A percentile compares a stretch with the other conserved stretches of the same genome.
phyloP scores from a whole-genome alignment of 805 yeast species.

The Lipomyces sp. region DNA sequence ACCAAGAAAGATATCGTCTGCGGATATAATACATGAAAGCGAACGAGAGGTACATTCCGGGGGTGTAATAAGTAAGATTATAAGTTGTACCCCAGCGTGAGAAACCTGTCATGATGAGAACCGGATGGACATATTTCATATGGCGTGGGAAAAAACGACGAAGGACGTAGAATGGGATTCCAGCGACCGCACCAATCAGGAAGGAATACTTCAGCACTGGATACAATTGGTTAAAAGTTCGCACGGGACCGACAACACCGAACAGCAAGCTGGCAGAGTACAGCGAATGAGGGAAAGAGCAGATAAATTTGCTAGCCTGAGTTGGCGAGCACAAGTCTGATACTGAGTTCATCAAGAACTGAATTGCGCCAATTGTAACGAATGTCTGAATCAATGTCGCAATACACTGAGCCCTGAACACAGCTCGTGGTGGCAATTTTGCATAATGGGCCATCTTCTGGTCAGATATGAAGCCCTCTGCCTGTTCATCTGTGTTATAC shows the following conservation, averaged over 20 bases:
- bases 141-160: constrained; percentile 14
- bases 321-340: constrained; percentile 46
- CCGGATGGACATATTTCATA: constrained; percentile 30
- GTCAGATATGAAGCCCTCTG: constrained; percentile 58
- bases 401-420: constrained; percentile 57
- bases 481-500: constrained; percentile 58
- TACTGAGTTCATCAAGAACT: constrained; percentile 49
- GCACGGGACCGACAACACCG: constrained; percentile 67
- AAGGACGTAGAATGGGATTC: constrained; percentile 23
- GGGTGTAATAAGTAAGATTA: constrained; percentile 32
- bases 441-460: constrained; percentile 69
- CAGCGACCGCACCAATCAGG: constrained; percentile 33
- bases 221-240: constrained; percentile 41
- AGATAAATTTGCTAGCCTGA: constrained; percentile 51
- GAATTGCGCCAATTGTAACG: constrained; percentile 54
- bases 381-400: constrained; percentile 53
- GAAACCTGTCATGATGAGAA: constrained; percentile 27
- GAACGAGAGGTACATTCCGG: constrained; percentile 32
- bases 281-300: constrained; percentile 51
- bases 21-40: constrained; percentile 54
- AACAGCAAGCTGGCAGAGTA: constrained; percentile 58
- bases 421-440: constrained; percentile 64
- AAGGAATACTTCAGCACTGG: constrained; percentile 35
- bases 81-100: constrained; percentile 23
- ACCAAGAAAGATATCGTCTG: constrained; percentile 58